Evolutionary conservation across 495 filamentous ascomycete species (phyloP).

Genomic region (Chaetomium tenue): DNA sequence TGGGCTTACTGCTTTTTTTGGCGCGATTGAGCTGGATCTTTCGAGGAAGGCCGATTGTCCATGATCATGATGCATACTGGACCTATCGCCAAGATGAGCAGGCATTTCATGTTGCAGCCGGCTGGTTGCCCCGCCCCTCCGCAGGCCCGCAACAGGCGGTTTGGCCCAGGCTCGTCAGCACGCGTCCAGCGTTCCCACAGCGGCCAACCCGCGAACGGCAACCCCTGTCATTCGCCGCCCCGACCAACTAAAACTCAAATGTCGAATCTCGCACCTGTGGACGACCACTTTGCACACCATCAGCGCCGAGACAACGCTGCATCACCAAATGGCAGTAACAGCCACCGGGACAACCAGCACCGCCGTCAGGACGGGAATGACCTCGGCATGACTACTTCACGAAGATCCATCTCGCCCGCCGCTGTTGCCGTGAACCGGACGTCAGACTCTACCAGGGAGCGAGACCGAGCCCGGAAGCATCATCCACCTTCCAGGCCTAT

Average conservation of each 20-base stretch:
- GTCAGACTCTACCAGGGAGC: conserved; percentile 27
- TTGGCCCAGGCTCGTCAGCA: conserved; percentile 17
- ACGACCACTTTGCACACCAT: conserved; percentile 33
- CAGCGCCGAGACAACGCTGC: conserved; percentile 35
- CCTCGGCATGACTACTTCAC: conserved; percentile 43
- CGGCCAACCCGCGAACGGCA: conserved; percentile 21
- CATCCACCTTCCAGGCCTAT: conserved; percentile 16
- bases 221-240: conserved; percentile 41
- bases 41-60: too few species aligned
- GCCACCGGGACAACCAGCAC: conserved; percentile 29
- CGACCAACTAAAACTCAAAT: conserved; percentile 42
- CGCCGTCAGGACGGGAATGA: conserved; percentile 34
- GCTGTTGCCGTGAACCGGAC: conserved; percentile 35
- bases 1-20: neutral
- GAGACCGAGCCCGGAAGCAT: conserved; percentile 21
- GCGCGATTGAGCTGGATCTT: neutral
- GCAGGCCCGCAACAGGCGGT: conserved; percentile 10
- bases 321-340: conserved; percentile 39
- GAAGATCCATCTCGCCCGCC: conserved; percentile 34
- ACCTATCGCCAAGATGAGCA: neutral
- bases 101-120: neutral
- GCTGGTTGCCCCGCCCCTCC: conserved; percentile 1
- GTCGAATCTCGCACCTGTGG: conserved; percentile 35
- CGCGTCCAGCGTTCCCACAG: conserved; percentile 29
- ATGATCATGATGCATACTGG: too few species aligned